These are phyloP conservation scores for Didymella sp. DNA, from an alignment of 2,329 filamentous ascomycete species.

Conservation along the genomic window DNA sequence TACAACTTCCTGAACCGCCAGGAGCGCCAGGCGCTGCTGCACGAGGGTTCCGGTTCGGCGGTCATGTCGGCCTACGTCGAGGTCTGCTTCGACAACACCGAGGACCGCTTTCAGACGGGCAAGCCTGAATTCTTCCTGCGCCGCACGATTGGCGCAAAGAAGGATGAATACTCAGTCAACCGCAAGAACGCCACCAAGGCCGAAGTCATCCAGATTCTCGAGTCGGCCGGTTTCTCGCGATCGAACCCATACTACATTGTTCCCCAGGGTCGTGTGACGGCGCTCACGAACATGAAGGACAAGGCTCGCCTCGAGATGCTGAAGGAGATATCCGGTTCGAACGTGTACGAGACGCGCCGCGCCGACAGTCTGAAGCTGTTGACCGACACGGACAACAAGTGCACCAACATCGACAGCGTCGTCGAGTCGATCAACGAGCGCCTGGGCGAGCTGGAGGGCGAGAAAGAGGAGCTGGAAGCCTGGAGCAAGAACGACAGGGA, in stretches of 20 bases:
- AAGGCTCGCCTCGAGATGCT: conserved; percentile 85
- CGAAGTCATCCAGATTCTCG: conserved; percentile 93
- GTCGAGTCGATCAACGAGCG: conserved; percentile 91
- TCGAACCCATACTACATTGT: conserved; percentile 99
- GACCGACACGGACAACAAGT: conserved; percentile 94
- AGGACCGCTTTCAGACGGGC: conserved; percentile 92
- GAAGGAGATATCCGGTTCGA: conserved; percentile 97
- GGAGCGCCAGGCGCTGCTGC: conserved; percentile 93
- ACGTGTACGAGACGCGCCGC: conserved; percentile 92
- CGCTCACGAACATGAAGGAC: conserved; percentile 98
- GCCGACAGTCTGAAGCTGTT: conserved; percentile 96
- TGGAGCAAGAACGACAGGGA: conserved; percentile 97
- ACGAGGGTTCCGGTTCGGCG: conserved; percentile 95
- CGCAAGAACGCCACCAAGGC: conserved; percentile 94
- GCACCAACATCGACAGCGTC: conserved; percentile 90
- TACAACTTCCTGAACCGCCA: conserved; percentile 96
- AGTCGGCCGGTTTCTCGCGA: conserved; percentile 94
- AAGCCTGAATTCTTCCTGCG: conserved; percentile 90
- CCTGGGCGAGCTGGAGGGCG: conserved; percentile 87
- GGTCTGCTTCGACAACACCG: conserved; percentile 97
- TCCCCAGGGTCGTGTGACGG: conserved; percentile 93
- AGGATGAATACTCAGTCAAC: conserved; percentile 97
- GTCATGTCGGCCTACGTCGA: conserved; percentile 99
- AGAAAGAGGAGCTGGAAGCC: conserved; percentile 92
- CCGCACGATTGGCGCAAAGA: conserved; percentile 94